phyloP scores from a whole-genome alignment of 495 filamentous ascomycete species.

The Xylaria scruposa region DNA sequence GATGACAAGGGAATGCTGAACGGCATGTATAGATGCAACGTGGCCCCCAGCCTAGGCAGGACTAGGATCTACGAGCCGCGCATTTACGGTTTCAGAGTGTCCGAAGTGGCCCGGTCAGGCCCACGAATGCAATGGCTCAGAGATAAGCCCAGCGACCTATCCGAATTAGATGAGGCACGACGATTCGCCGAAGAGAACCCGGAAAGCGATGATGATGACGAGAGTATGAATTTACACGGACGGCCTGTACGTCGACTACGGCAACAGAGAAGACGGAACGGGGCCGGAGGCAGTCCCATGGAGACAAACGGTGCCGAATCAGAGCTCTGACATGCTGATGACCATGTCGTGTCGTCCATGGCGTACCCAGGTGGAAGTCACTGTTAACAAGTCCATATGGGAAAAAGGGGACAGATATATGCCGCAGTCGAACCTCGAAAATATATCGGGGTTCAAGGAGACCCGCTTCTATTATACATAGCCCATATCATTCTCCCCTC shows the following conservation, averaged over 20 bases:
- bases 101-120: conserved; percentile 82
- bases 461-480: background rate
- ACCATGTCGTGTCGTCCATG: background rate
- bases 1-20: conserved; percentile 70
- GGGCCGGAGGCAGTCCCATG: conserved; percentile 61
- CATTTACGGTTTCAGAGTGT: conserved; percentile 96
- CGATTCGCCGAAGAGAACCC: conserved; percentile 58
- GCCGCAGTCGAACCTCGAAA: conserved; percentile 1
- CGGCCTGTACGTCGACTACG: conserved; percentile 47
- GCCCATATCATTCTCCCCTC: background rate
- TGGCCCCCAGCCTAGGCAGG: conserved; percentile 83
- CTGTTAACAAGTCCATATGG: background rate
- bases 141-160: conserved; percentile 78
- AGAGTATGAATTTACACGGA: conserved; percentile 52
- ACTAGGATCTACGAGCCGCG: conserved; percentile 90
- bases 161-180: conserved; percentile 80
- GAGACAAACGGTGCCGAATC: conserved; percentile 58
- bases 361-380: background rate
- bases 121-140: conserved; percentile 97
- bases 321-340: conserved; percentile 44
- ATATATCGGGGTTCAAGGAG: background rate
- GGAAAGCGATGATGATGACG: conserved; percentile 55
- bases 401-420: background rate
- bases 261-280: conserved; percentile 40
- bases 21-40: conserved; percentile 80